Evolutionary conservation across 225 moss, liverwort and hornwort species (phyloP).

Genomic region (Physcomitrellopsis africana): DNA sequence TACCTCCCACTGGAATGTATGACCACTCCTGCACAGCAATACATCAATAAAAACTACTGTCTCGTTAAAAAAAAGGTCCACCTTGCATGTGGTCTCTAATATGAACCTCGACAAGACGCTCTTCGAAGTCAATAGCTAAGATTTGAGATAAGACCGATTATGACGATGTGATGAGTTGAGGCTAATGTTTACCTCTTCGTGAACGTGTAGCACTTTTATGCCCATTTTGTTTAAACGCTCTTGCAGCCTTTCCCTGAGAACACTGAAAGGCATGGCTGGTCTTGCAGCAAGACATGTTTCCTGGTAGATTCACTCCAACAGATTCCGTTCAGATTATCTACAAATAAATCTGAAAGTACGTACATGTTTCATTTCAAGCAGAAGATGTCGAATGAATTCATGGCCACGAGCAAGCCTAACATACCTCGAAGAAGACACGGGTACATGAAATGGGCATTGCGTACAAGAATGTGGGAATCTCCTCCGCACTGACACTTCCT

Average conservation of each 20-base stretch:
- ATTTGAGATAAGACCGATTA: background rate
- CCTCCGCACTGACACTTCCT: conserved; percentile 54
- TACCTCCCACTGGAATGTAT: conserved; percentile 95
- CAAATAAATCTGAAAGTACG: background rate
- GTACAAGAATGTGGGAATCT: conserved; percentile 87
- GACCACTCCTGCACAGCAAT: conserved; percentile 84
- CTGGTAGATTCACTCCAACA: conserved; percentile 43
- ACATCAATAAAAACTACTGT: background rate
- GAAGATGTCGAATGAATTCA: conserved; percentile 2
- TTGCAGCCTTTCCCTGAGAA: conserved; percentile 80
- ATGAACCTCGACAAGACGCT: too few species aligned
- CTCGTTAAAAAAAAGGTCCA: background rate
- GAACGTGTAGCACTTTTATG: conserved; percentile 68
- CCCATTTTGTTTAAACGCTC: conserved; percentile 86
- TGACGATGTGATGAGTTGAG: conserved; percentile 11
- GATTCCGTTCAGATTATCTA: conserved; percentile 14
- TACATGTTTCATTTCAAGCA: conserved; percentile 11
- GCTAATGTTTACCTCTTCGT: conserved; percentile 78
- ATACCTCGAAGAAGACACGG: conserved; percentile 91
- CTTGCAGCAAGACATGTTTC: conserved; percentile 99
- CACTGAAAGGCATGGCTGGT: conserved; percentile 87
- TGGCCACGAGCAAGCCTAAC: background rate
- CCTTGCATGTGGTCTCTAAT: background rate
- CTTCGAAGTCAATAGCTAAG: background rate
- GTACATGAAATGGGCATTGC: conserved; percentile 90